Evolutionary conservation across 1,139 yeast species (phyloP), one percentile per base, ranked within the genome.

Genomic region (Pneumocystis murina): DNA sequence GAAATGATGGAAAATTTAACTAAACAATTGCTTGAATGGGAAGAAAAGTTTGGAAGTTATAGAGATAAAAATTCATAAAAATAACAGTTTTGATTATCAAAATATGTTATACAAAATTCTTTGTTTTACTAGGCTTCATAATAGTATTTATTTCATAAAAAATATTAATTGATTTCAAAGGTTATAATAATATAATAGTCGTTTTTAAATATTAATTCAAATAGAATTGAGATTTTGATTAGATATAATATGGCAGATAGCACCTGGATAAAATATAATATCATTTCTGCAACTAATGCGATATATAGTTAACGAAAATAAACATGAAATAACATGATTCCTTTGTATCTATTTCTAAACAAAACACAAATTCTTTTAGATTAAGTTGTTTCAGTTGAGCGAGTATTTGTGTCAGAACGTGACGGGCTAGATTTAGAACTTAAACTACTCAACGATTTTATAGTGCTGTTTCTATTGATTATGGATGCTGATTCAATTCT

Each of bases 11-110:
- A 87, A 69, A 75, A 77, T 2, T 76, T 91, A 64, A 86, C 95
- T 0, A 80, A 83, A 65, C 81, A 82, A 69, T 79, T 91, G 62
- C 76, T 86, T 60, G 72, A 73, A 20, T 91, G 97, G 97, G 96
- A 90, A 70, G 82, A 84, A 67, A 79, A 80, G 69, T 89, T 79
- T 71, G 88, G 89, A 7, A 76, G 79, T 4, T 54, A 57, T 20
- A 38, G 28, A 12, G 41, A 40, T 6, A 36, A 57, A 58, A 58
- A 38, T 40, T 58, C n/a, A 14, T 58, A 58, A 57, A 35, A 41
- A 38, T 38, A 41, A 24, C 28, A 24, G 8, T 48, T 24, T 48
- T 24, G 12, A 48, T 20, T 24, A 48, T 24, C 7, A 48, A 24
- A 12, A 20, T 14, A 14, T 48, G 28, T 48, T 48, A 48, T 48